phyloP scores from a whole-genome alignment of 305 asterid species.

The Caryopteris hybrid region DNA sequence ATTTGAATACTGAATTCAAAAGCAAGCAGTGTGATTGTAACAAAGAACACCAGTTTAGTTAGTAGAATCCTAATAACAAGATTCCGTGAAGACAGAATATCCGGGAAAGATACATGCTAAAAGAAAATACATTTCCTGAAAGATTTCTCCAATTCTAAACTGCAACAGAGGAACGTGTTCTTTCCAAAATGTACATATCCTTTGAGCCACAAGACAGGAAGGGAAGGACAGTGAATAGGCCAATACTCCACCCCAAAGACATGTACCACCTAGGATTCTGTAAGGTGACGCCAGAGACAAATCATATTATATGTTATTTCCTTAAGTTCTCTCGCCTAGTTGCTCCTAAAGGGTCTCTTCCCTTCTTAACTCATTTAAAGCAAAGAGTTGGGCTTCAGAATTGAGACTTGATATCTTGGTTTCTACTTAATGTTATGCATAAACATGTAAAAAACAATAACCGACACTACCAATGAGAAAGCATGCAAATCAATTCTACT shows the following conservation, averaged over 20 bases:
- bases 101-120: too few species aligned
- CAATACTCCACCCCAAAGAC: too few species aligned
- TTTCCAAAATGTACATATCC: too few species aligned
- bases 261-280: too few species aligned
- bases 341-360: background rate
- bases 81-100: too few species aligned
- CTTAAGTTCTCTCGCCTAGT: background rate
- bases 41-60: background rate
- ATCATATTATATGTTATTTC: background rate
- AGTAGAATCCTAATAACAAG: background rate
- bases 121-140: too few species aligned
- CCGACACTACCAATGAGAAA: too few species aligned
- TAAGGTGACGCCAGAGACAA: too few species aligned
- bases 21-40: background rate
- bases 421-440: background rate
- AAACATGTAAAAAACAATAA: too few species aligned
- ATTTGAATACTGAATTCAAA: constrained; percentile 5
- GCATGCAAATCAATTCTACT: background rate
- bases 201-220: too few species aligned
- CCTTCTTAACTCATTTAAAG: background rate
- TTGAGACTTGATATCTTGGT: background rate
- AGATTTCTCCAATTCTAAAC: too few species aligned
- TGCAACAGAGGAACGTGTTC: background rate
- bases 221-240: too few species aligned
- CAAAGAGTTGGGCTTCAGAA: background rate